These are phyloP conservation scores for Lomentospora prolificans DNA, from an alignment of 2,329 filamentous ascomycete species.

Conservation along the genomic window DNA sequence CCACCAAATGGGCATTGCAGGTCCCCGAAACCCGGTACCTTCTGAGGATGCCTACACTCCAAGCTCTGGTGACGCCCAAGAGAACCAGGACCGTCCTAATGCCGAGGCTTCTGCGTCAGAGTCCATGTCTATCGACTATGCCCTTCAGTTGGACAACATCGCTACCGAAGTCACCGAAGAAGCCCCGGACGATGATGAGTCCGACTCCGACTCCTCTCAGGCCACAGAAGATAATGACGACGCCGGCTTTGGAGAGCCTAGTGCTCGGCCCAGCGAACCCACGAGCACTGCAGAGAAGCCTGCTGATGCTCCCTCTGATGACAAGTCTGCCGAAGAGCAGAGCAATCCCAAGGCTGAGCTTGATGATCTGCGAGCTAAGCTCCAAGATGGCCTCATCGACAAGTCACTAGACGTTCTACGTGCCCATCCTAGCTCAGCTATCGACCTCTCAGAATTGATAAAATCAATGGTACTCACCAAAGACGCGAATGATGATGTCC, in stretches of 20 bases:
- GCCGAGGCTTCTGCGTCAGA: constrained; percentile 12
- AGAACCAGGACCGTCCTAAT: not conserved
- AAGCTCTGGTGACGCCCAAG: constrained; percentile 16
- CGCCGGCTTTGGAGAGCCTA: constrained; percentile 6
- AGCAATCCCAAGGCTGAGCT: constrained; percentile 58
- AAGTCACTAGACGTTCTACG: constrained; percentile 84
- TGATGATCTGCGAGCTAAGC: constrained; percentile 60
- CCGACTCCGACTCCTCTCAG: constrained; percentile 11
- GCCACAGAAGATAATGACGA: constrained; percentile 11
- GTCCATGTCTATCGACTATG: constrained; percentile 23
- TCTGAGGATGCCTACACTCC: constrained; percentile 39
- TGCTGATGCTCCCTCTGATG: not conserved
- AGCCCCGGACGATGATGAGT: constrained; percentile 15
- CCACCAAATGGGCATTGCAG: constrained; percentile 45
- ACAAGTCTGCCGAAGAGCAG: constrained; percentile 25
- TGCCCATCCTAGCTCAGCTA: constrained; percentile 77
- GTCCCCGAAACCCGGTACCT: constrained; percentile 59
- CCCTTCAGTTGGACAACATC: constrained; percentile 12
- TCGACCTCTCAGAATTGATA: constrained; percentile 84
- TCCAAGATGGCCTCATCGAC: constrained; percentile 74
- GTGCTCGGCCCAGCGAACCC: constrained; percentile 16
- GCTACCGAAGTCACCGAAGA: constrained; percentile 12
- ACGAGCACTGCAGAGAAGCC: constrained; percentile 16
- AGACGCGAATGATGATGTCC: constrained; percentile 41
- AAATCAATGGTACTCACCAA: constrained; percentile 57